These are phyloP conservation scores for Eragrostis curvula DNA, from an alignment of 176 grass and related monocot genomes.

Conservation along the genomic window DNA sequence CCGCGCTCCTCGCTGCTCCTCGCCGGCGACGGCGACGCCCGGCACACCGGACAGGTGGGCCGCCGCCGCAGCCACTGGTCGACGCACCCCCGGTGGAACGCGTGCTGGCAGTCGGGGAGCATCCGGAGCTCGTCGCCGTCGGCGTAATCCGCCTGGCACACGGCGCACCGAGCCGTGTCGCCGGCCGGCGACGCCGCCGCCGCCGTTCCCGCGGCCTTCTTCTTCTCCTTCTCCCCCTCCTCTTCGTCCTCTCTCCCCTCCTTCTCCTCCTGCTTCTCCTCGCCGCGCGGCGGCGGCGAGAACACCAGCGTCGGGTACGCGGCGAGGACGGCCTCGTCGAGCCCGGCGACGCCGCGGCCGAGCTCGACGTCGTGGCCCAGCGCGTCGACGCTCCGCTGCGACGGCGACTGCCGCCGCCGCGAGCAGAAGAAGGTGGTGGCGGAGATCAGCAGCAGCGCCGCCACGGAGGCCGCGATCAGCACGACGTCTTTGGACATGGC, in stretches of 20 bases:
- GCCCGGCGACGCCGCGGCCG: neutral
- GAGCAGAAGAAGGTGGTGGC: conserved; percentile 16
- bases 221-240: neutral
- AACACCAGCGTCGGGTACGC: conserved; percentile 43
- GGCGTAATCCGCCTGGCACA: conserved; percentile 51
- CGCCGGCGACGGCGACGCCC: conserved; percentile 28
- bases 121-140: conserved; percentile 49
- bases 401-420: neutral
- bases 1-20: neutral
- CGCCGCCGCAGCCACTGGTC: conserved; percentile 56
- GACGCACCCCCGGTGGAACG: conserved; percentile 62
- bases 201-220: neutral
- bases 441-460: conserved; percentile 6
- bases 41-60: conserved; percentile 67
- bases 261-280: neutral
- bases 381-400: conserved; percentile 10
- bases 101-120: conserved; percentile 57
- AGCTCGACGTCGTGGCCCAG: conserved; percentile 10
- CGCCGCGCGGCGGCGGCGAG: neutral
- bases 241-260: neutral
- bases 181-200: neutral
- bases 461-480: conserved; percentile 20
- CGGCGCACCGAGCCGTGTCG: conserved; percentile 42
- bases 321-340: conserved; percentile 41
- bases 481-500: conserved; percentile 13